Base-by-base conservation (phyloP, 1,284 basidiomycete species). In the Cystobasidium sp. region DNA sequence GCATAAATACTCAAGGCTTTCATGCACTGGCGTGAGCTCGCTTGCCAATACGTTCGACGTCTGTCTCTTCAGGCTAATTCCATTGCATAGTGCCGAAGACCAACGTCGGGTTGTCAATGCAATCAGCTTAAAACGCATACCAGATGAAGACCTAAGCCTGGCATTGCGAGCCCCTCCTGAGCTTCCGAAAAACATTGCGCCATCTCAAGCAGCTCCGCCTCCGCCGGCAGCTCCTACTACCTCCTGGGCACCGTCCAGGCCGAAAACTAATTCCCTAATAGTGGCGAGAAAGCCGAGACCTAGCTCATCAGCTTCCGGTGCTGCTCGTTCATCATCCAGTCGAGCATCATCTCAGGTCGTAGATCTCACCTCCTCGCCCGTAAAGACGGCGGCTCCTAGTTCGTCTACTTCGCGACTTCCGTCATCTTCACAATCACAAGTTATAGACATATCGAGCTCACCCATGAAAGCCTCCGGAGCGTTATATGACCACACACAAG, bases 381-480 rank as follows among this genome's bases (percentile, higher is more conserved):
- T 37, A 22, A 64, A 20, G 37, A 8, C 41, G 22, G 31, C 44
- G n/a, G 44, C 31, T 46, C 16, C 12, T 49, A 41, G 61, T 10
- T 14, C 51, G 9, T n/a, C 16, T 14, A 20, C 20, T 16, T 51
- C 64, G 16, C 39, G 31, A 0, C 16, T 41, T 8, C 64, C 64
- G 1, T 9, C 51, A 9, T 53, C 64, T 0, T 66, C 64, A 4
- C 64, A 66, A 20, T 66, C 64, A n/a, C 49, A 66, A 18, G 5
- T 66, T 31, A 68, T 68, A 20, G 66, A 68, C 37, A 14, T 68
- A 9, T 52, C 66, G 9, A 68, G 66, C 53, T 68, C 66, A 16
- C 66, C 66, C 12, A 24, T 43, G 1, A 51, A 66, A 41, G 55
- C 1, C 4, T 9, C 39, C 43, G 24, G 6, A 20, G 18, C 24